Base-by-base conservation (phyloP, 176 grass and related monocot species). In the Themeda triandra region DNA sequence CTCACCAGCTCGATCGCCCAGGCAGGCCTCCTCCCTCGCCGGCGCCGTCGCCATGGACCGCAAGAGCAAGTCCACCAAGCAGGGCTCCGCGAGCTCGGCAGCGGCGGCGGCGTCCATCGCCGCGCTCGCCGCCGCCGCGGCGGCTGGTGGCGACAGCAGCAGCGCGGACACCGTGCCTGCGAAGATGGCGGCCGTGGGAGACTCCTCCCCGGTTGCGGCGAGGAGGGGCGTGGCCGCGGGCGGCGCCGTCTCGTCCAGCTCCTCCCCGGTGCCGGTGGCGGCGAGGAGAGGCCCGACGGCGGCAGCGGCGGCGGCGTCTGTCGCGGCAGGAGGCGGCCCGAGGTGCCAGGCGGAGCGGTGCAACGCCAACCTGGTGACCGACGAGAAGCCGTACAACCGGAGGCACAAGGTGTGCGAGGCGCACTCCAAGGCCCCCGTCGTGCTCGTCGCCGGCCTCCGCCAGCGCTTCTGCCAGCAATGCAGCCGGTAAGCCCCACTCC, bases 381-480 rank as follows among this genome's bases (percentile, higher is more conserved):
- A 98, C 9, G 93, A 83, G 19, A 88, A 85, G 86, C 70, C 81
- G 15, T 98, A 98, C 89, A 76, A 95, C 86, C 86, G 87, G 69
- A 87, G 96, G 85, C 96, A 98, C 83, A 98, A 98, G 91, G 96
- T 98, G 54, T 98, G 96, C 73, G 87, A 92, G 87, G 51, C 83
- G 31, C 96, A 98, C 76, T 83, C 89, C 27, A 98, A 95, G 83
- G 87, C 91, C 0, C 58, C 91, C 58, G 91, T 93, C 48, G 96
- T 95, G 31, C 58, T 95, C 86, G 96, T 98, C 73, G 88, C 91
- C n/a, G 96, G 96, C 19, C 87, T 93, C 62, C 96, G 89, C 62
- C 96, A 98, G 85, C 89, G 96, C 89, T 98, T 98, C 89, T 98
- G 96, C 87, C 96, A 98, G 87, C 96, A 98, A 95, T 98, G 96